Base-by-base conservation (phyloP, 352 stramenopile species). In the Plasmopara muralis region DNA sequence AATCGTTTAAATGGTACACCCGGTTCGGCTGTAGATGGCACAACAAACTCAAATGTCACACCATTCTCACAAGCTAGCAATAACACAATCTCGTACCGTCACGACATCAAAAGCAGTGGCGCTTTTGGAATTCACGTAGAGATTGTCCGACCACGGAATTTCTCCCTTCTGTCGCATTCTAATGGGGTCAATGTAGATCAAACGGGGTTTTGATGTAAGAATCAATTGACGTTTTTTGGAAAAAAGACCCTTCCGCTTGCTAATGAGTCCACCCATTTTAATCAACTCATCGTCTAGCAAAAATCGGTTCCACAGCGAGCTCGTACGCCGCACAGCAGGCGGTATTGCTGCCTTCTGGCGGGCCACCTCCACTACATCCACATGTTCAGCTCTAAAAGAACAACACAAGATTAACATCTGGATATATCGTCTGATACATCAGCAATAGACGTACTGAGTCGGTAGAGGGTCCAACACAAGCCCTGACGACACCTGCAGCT, bases 161-260 rank as follows among this genome's bases (percentile, higher is more conserved):
- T 92, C 83, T 52, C 83, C 81, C 62, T 94, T 92, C 68, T 94
- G 83, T 67, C 84, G 85, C 83, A 92, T 94, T 74, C 83, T 83
- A 70, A 92, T 92, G 43, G 83, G 72, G 51, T 94, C 83, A 60
- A 94, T 94, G 78, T 94, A 94, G 60, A 94, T 94, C 66, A 94
- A 63, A 35, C 83, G 81, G 31, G 83, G 83, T 62, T 82, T 85
- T 0, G 83, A 92, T 28, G 83, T 94, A 48, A 94, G 59, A 52
- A 94, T 89, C 47, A 94, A 64, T 67, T 88, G 83, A 47, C 83
- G 67, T 53, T 92, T 94, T 66, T 93, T 94, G 29, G 83, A 94
- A 47, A 94, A 94, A 20, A 94, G 66, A 2, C 83, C 83, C 55
- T 94, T 94, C 57, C 83, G 77, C 53, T 92, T 92, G 79, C 81